These are phyloP conservation scores for Talaromyces verruculosus DNA, from an alignment of 2,329 filamentous ascomycete species.

Conservation along the genomic window DNA sequence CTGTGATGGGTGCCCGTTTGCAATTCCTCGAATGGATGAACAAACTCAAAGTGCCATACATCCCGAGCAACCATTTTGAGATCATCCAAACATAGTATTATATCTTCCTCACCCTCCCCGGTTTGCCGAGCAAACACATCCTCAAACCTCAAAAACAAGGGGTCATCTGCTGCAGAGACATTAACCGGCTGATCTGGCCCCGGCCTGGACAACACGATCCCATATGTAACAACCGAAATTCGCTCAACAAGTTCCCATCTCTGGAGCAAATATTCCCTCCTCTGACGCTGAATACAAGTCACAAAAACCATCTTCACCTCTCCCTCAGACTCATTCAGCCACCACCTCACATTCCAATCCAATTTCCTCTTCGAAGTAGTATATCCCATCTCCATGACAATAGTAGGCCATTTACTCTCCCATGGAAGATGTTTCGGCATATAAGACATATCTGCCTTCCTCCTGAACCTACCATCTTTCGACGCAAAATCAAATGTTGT, in stretches of 20 bases:
- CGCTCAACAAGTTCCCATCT: background rate
- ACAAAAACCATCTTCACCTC: background rate
- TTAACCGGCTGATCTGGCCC: background rate
- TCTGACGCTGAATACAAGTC: background rate
- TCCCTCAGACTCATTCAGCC: background rate
- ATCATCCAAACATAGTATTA: background rate
- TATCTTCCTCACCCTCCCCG: background rate
- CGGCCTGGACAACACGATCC: background rate
- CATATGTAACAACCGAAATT: too few relatives aligned
- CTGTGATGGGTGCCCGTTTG: too few relatives aligned
- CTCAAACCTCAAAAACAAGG: background rate
- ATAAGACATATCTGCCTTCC: background rate
- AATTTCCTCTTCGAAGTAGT: background rate
- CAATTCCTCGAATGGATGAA: too few relatives aligned
- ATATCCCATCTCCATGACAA: background rate
- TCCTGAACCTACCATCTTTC: background rate
- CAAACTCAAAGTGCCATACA: background rate
- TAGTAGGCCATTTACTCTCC: background rate
- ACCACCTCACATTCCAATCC: background rate
- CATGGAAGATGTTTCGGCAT: background rate
- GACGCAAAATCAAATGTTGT: background rate
- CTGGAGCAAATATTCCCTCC: background rate
- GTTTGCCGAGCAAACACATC: background rate
- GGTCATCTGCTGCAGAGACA: background rate
- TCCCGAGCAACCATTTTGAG: background rate